Evolutionary conservation across 768 basidiomycete genomes (phyloP), one percentile per base, ranked within the genome.

Genomic region (Hygrophorus russula): DNA sequence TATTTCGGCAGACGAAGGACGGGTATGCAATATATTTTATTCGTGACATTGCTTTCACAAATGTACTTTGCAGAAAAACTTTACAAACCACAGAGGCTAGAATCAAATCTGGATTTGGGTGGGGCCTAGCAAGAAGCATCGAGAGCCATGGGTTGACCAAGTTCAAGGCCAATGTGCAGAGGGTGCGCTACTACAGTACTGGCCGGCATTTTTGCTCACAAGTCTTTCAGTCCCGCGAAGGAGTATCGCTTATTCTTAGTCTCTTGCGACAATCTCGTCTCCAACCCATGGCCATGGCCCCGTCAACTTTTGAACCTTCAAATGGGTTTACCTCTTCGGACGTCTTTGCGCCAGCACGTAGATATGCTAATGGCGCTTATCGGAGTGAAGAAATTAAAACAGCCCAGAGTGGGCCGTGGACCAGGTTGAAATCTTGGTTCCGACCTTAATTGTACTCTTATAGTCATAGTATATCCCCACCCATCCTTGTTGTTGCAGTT

Each of bases 151-250:
- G 89, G 14, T 61, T 91, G 41, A 78, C 76, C 9, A 78, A 76
- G 48, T 92, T 94, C 66, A 89, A 92, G 60, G 76, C 81, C 13
- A 87, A 96, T 55, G 68, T 93, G 39, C 88, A 93, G 61, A 73
- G 78, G 53, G 92, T 83, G 57, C 42, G 80, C 63, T 15, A 37
- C 19, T 30, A 39, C 18, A 40, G 33, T 20, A 41, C 20, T 27
- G 34, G 30, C 35, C 30, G n/a, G 2, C 40, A 24, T n/a, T 19
- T 33, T 42, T 33, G 20, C 11, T 12, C 33, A 36, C 44, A 27
- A 44, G 29, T 8, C 39, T 39, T 50, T 37, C 48, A 89, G 87
- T 90, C 85, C 53, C 84, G 87, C 35, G 84, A 89, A 61, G 91
- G 91, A 5, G 82, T 96, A 48, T 79, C 83, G 33, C 70, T 90